Base-by-base conservation (phyloP, 2,329 filamentous ascomycete genomes). In the Chaetomiaceae sp. region DNA sequence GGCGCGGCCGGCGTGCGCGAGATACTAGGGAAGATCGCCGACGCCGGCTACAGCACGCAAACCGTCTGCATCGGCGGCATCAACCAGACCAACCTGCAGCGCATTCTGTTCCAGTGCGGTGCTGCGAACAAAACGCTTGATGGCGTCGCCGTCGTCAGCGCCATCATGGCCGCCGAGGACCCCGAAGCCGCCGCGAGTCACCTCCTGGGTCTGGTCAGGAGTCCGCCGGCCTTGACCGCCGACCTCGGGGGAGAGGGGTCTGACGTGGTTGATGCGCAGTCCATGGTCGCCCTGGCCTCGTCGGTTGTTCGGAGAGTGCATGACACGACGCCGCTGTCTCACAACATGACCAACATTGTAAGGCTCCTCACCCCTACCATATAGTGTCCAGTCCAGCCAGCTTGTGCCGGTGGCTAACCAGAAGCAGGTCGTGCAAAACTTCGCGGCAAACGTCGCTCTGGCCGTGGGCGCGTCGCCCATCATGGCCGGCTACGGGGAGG, bases 281-380 rank as follows among this genome's bases (percentile, higher is more conserved):
- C 62, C 6, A 46, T 71, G 9, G n/a, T 71, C 25, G 44, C 47
- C 3, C 43, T 61, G 12, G 64, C 66, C 4, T 65, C 68, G 2
- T 62, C 62, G 35, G 69, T 87, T 16, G 73, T 95, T 38, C 73
- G 72, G 53, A 73, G 75, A 5, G 78, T 96, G 42, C 79, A 79
- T 5, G 66, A 73, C 2, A 74, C 70, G 38, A 84, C 79, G 50
- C 90, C 91, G 0, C 76, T 97, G 19, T 87, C 86, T 44, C 92
- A 97, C 70, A 96, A 96, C 70, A 97, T 97, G 89, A 97, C 93
- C 47, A 97, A 97, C 66, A 77, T 91, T 46, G 92, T 74, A 56
- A 10, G n/a, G 5, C 6, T 21, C 39, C 7, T 19, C 23, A 6
- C 19, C 10, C 4, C 2, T 7, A 5, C n/a, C n/a, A 6, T 27